phyloP scores from a whole-genome alignment of 2,329 filamentous ascomycete species.

The Trichophyton mentagrophytes region DNA sequence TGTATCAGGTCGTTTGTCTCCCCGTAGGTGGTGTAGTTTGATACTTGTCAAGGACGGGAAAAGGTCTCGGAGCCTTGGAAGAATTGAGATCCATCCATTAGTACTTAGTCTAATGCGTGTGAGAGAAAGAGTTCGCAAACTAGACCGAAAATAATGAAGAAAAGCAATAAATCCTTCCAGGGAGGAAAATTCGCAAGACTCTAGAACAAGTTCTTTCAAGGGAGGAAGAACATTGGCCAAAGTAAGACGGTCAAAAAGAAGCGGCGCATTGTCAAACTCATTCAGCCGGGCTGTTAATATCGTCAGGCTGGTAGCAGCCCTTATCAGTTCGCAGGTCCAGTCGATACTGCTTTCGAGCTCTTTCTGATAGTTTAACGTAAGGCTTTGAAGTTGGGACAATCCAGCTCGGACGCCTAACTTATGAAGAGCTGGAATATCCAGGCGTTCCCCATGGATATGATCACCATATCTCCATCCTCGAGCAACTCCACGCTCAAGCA shows the following conservation, averaged over 20 bases:
- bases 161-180: background rate
- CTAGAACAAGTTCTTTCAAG: background rate
- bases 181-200: background rate
- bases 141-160: background rate
- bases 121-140: background rate
- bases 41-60: background rate
- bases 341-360: background rate
- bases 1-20: background rate
- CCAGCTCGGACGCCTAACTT: background rate
- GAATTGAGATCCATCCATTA: background rate
- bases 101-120: background rate
- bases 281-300: background rate
- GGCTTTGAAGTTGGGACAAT: background rate
- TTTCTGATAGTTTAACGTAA: background rate
- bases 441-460: background rate
- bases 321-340: background rate
- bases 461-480: background rate
- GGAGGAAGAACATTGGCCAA: background rate
- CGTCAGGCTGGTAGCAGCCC: background rate
- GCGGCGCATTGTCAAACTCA: background rate
- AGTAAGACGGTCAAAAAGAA: background rate
- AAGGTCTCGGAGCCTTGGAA: background rate
- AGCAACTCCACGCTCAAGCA: background rate
- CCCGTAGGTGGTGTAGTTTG: background rate
- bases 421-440: background rate